These are phyloP conservation scores for Serendipita sp. DNA, from an alignment of 768 basidiomycete species.

Conservation along the genomic window DNA sequence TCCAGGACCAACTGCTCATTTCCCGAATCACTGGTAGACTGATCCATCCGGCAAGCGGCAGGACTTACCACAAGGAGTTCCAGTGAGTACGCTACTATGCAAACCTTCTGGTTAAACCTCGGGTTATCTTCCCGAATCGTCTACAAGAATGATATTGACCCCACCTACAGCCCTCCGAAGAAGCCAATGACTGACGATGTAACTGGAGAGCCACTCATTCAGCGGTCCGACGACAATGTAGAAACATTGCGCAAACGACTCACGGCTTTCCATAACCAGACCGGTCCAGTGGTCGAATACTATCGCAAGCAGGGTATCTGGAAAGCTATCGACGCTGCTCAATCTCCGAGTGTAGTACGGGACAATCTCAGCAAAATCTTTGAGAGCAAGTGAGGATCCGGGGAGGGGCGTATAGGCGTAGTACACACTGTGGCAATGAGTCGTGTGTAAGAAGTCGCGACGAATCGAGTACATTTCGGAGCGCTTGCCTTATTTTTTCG, in stretches of 20 bases:
- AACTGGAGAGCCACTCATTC: conserved; percentile 89
- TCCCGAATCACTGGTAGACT: conserved; percentile 94
- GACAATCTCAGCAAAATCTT: conserved; percentile 56
- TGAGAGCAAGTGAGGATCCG: conserved; percentile 21
- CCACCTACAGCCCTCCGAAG: conserved; percentile 69
- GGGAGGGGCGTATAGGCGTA: not conserved
- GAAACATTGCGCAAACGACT: conserved; percentile 87
- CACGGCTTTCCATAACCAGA: conserved; percentile 77
- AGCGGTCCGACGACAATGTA: conserved; percentile 95
- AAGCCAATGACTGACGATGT: conserved; percentile 87
- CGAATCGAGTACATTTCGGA: not conserved
- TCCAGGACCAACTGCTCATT: conserved; percentile 89
- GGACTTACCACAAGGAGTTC: conserved; percentile 92
- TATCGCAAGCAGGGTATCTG: conserved; percentile 86
- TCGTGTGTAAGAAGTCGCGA: too few species aligned
- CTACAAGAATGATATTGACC: not conserved
- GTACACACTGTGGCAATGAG: too few species aligned
- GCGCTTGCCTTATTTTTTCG: not conserved
- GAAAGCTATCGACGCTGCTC: conserved; percentile 84
- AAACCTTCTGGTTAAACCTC: not conserved
- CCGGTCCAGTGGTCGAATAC: conserved; percentile 89
- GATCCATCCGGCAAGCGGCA: conserved; percentile 75
- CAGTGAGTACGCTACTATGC: conserved; percentile 38
- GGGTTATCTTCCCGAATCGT: not conserved
- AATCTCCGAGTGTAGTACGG: conserved; percentile 87